These are phyloP conservation scores for Cymbidium sinense DNA, from an alignment of 106 monocot species.

Conservation along the genomic window DNA sequence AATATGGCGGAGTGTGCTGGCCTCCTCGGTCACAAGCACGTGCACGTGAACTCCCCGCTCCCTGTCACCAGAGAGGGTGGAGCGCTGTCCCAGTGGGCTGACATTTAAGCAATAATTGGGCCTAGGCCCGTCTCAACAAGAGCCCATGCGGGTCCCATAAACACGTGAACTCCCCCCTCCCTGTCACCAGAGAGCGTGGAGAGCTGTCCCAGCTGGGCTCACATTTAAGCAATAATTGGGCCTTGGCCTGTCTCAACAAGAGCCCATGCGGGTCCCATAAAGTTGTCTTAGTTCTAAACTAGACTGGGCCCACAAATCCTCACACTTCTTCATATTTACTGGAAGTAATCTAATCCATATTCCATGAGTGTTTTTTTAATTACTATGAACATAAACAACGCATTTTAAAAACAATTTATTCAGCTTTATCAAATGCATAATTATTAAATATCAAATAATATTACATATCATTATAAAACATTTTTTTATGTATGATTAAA, in stretches of 20 bases:
- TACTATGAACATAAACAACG: too few relatives aligned
- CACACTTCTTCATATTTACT: too few relatives aligned
- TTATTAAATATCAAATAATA: too few relatives aligned
- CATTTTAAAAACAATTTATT: too few relatives aligned
- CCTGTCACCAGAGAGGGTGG: neutral
- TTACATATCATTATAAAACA: too few relatives aligned
- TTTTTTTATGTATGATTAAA: too few relatives aligned
- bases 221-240: neutral
- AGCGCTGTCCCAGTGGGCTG: neutral
- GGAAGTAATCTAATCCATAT: too few relatives aligned
- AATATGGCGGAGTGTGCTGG: neutral
- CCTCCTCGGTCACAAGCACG: neutral
- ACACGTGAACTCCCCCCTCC: neutral
- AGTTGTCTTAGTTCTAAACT: neutral
- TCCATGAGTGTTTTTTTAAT: too few relatives aligned
- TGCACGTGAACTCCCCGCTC: neutral
- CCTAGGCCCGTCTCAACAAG: neutral
- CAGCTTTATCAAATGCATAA: too few relatives aligned
- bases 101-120: neutral
- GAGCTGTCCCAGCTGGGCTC: neutral
- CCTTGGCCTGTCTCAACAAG: neutral
- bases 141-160: neutral
- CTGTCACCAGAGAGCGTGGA: neutral
- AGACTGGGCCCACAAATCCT: too few relatives aligned
- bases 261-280: neutral